Evolutionary conservation across 257 asterid genomes (phyloP), one percentile per base, ranked within the genome.

Genomic region (Solanum etuberosum): DNA sequence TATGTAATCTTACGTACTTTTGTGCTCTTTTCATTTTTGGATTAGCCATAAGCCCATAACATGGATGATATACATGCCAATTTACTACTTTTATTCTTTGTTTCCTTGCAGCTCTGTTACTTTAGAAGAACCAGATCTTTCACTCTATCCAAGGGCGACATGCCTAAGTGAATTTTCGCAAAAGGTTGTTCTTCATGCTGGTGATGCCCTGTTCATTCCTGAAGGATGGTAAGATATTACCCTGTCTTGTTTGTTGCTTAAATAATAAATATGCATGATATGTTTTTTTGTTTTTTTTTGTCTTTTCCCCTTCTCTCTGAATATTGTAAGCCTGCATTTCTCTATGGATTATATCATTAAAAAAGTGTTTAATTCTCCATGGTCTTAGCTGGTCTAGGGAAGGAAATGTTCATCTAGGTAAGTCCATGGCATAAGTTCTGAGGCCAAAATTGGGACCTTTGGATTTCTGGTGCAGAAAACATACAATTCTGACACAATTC

Each of bases 181-280:
- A 91, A 94, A 93, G 92, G 96, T 94, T 90, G 90, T 89, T 78
- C 98, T 97, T 91, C 97, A 93, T 88, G 94, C 98, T 40, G 99
- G 99, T 74, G 99, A 97, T 87, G 97, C 99, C 27, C 88, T 97
- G 87, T 97, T 96, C 92, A 96, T 97, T 88, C 99, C 99, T 37
- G 99, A 96, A 91, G 99, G 99, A 90, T 97, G 99, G 99, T 97
- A 92, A 89, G 83, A 6, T 54, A 88, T 46, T 86, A 83, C 86
- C 86, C 42, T 86, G 65, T 46, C 40, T 38, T 77, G 63, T 71
- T 38, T 6, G 23, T 77, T 54, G 51, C 85, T 46, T 27, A 48
- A 18, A 81, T 27, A 81, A 29, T 27, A 46, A 18, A 48, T 27
- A 81, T 48, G 85, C 68, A 48, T 85, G 65, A 67, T 89, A 67